These are phyloP conservation scores for Hygrocybe punicea DNA, from an alignment of 768 basidiomycete species.

Conservation along the genomic window DNA sequence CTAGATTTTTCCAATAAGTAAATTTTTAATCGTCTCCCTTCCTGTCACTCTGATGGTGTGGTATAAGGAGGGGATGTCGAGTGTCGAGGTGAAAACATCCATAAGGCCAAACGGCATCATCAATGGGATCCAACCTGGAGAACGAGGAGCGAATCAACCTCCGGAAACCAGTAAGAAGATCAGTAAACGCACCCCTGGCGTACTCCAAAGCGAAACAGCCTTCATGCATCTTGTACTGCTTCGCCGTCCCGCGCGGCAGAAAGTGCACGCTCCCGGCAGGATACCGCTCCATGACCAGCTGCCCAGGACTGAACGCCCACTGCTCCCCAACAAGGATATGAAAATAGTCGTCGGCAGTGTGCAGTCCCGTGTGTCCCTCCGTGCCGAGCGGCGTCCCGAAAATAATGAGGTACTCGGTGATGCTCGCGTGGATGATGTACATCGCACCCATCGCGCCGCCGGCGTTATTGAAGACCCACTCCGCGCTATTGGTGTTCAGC, in stretches of 20 bases:
- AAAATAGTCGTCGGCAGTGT: slow-evolving; percentile 98
- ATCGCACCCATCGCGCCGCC: slow-evolving; percentile 98
- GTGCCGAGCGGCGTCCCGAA: slow-evolving; percentile 96
- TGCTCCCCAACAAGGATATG: slow-evolving; percentile 92
- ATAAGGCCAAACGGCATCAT: slow-evolving; percentile 95
- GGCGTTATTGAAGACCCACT: slow-evolving; percentile 97
- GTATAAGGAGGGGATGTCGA: slow-evolving; percentile 81
- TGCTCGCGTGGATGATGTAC: slow-evolving; percentile 95
- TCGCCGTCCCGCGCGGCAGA: slow-evolving; percentile 75
- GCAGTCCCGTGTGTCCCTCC: slow-evolving; percentile 91
- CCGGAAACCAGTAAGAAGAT: not conserved
- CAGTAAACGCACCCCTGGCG: slow-evolving; percentile 65
- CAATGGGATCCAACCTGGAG: slow-evolving; percentile 89
- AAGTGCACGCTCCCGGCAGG: slow-evolving; percentile 79
- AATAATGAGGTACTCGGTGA: slow-evolving; percentile 95
- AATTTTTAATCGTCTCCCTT: slow-evolving; percentile 78
- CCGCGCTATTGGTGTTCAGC: slow-evolving; percentile 56
- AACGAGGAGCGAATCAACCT: not conserved
- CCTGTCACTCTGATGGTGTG: slow-evolving; percentile 73
- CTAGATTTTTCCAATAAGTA: slow-evolving; percentile 85
- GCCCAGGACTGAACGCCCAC: slow-evolving; percentile 87
- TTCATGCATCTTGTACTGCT: slow-evolving; percentile 98
- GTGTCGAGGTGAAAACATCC: slow-evolving; percentile 81
- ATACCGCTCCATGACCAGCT: slow-evolving; percentile 81
- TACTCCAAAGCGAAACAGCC: slow-evolving; percentile 96